Evolutionary conservation across 108 stramenopile genomes (phyloP).

Genomic region (Parietichytrium sp.): DNA sequence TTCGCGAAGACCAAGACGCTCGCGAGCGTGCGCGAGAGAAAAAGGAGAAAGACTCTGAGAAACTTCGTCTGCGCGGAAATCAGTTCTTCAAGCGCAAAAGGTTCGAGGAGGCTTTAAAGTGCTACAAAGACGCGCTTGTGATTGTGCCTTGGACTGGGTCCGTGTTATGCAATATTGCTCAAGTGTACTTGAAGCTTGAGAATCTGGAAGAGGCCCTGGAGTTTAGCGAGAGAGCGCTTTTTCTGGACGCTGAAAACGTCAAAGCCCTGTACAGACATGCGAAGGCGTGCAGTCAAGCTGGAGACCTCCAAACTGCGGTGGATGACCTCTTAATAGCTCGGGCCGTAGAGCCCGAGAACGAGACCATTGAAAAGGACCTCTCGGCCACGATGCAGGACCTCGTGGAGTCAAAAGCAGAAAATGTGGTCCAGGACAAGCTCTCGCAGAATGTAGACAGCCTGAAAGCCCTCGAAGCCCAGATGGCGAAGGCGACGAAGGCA

Average conservation of each 20-base stretch:
- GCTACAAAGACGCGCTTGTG: constrained; percentile 40
- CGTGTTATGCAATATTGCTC: constrained; percentile 41
- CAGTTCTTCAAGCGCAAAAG: background rate
- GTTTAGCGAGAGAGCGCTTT: constrained; percentile 39
- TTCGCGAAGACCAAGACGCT: constrained; percentile 32
- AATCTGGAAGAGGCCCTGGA: constrained; percentile 39
- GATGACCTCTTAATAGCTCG: background rate
- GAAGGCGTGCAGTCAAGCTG: background rate
- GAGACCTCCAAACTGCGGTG: background rate
- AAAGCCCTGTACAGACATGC: constrained; percentile 45
- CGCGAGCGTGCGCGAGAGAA: background rate
- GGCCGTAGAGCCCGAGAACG: background rate
- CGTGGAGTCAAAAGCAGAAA: background rate
- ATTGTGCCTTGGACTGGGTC: background rate
- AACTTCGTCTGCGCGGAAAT: background rate
- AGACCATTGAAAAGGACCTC: background rate
- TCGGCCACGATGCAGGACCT: background rate
- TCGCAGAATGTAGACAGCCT: no score
- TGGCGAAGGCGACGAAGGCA: no score
- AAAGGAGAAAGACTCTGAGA: constrained; percentile 39
- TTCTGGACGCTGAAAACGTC: constrained; percentile 35
- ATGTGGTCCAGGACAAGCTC: no score
- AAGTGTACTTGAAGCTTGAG: constrained; percentile 4
- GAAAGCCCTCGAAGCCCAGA: no score
- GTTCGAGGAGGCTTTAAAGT: background rate